Evolutionary conservation across 2,329 filamentous ascomycete species (phyloP).

Genomic region (Fusarium cyanostomum): DNA sequence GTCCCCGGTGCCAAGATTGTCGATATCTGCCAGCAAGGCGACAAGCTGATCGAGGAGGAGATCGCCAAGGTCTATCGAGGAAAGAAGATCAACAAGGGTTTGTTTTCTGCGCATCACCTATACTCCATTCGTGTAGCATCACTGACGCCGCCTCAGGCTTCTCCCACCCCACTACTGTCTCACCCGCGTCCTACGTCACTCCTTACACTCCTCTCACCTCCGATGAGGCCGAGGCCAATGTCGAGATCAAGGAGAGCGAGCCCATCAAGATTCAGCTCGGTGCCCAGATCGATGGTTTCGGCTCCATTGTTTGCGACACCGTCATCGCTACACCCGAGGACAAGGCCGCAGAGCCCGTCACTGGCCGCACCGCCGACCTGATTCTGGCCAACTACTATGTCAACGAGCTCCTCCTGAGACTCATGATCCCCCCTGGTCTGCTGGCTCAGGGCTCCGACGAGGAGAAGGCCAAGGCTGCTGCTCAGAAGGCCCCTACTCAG

Average conservation of each 20-base stretch:
- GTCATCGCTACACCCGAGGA: slow-evolving; percentile 75
- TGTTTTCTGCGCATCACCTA: slow-evolving; percentile 42
- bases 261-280: slow-evolving; percentile 98
- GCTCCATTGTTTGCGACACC: slow-evolving; percentile 94
- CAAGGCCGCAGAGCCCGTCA: slow-evolving; percentile 70
- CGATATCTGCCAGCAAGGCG: slow-evolving; percentile 93
- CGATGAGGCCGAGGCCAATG: slow-evolving; percentile 84
- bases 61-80: slow-evolving; percentile 96
- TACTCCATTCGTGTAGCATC: background rate
- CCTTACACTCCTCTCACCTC: slow-evolving; percentile 93
- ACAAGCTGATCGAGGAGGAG: slow-evolving; percentile 94
- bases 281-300: slow-evolving; percentile 97
- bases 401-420: slow-evolving; percentile 90
- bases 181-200: slow-evolving; percentile 92
- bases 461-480: slow-evolving; percentile 91
- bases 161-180: slow-evolving; percentile 93
- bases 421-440: slow-evolving; percentile 91
- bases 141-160: slow-evolving; percentile 67
- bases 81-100: slow-evolving; percentile 95
- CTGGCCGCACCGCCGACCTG: slow-evolving; percentile 84
- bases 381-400: slow-evolving; percentile 92
- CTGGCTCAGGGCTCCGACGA: slow-evolving; percentile 86
- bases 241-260: slow-evolving; percentile 84
- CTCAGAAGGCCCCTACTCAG: slow-evolving; percentile 85
- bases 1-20: slow-evolving; percentile 91